Conservation (phyloP, 2,329 filamentous ascomycete species). For the Chalara sp. region DNA sequence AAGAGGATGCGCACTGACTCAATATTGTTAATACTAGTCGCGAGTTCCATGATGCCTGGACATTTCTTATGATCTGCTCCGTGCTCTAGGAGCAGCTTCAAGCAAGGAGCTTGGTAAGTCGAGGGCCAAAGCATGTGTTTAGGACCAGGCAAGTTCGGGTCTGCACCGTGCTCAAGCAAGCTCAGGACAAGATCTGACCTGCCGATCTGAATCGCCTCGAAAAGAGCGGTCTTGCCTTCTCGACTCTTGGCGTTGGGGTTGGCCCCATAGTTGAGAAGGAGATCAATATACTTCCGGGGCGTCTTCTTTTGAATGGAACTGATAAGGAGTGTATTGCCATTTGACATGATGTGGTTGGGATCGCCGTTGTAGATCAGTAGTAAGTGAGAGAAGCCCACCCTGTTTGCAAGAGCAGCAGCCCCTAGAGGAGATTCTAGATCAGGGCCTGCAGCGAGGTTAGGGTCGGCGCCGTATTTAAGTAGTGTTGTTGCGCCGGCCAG, state of each 20-base stretch:
- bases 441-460: slow-evolving; percentile 42
- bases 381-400: slow-evolving; percentile 50
- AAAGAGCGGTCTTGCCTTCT: slow-evolving; percentile 56
- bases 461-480: slow-evolving; percentile 58
- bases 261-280: slow-evolving; percentile 53
- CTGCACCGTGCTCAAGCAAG: slow-evolving; percentile 51
- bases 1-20: slow-evolving; percentile 53
- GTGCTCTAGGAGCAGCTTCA: slow-evolving; percentile 50
- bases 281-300: slow-evolving; percentile 46
- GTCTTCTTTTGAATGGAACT: slow-evolving; percentile 52
- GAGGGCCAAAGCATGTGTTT: slow-evolving; percentile 65
- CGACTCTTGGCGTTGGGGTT: slow-evolving; percentile 52
- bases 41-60: slow-evolving; percentile 58
- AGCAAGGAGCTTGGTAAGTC: slow-evolving; percentile 49
- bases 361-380: slow-evolving; percentile 57
- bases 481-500: slow-evolving; percentile 51
- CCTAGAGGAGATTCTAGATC: slow-evolving; percentile 49
- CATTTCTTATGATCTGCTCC: slow-evolving; percentile 55
- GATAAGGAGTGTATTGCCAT: slow-evolving; percentile 55
- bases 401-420: slow-evolving; percentile 42
- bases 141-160: slow-evolving; percentile 62
- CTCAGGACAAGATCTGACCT: slow-evolving; percentile 49
- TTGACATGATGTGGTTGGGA: slow-evolving; percentile 43
- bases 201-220: slow-evolving; percentile 50
- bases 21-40: slow-evolving; percentile 55